Percentiles rank a stretch among this genome's conserved stretches.
phyloP scores from a whole-genome alignment of 164 flowering plant genomes.

The Tetrastigma voinierianum region DNA sequence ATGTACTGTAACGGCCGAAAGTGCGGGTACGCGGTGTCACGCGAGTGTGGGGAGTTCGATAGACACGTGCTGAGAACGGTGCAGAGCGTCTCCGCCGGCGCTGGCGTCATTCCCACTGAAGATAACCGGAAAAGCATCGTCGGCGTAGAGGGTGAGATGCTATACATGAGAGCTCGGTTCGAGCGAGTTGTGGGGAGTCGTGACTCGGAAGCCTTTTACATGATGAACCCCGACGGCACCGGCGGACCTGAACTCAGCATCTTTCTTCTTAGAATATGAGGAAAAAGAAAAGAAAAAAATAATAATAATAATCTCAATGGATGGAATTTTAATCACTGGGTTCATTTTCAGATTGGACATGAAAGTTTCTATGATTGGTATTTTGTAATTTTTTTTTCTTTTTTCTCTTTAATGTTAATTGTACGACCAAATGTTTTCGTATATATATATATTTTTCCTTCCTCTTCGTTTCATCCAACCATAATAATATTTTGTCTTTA shows the following conservation, averaged over 20 bases:
- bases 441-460: too few species aligned
- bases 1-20: constrained; percentile 88
- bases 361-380: too few species aligned
- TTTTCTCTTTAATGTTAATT: too few species aligned
- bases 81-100: constrained; percentile 73
- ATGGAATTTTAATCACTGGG: too few species aligned
- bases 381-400: too few species aligned
- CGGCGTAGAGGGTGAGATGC: constrained; percentile 57
- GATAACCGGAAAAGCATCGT: constrained; percentile 20
- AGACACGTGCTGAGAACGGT: constrained; percentile 72
- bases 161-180: constrained; percentile 76
- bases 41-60: constrained; percentile 54
- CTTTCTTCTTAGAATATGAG: constrained; percentile 63
- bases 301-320: background rate
- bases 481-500: too few species aligned
- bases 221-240: constrained; percentile 78
- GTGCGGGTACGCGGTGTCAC: constrained; percentile 64
- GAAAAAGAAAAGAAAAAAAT: background rate
- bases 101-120: constrained; percentile 84
- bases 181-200: constrained; percentile 78
- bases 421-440: too few species aligned
- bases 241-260: constrained; percentile 82
- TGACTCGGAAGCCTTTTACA: constrained; percentile 84
- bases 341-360: too few species aligned
- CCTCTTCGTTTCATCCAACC: too few species aligned